Percentiles rank a stretch among this genome's conserved stretches.
These are phyloP conservation scores for Arxiozyma heterogenica DNA, from an alignment of 1,139 yeast species.

Conservation along the genomic window DNA sequence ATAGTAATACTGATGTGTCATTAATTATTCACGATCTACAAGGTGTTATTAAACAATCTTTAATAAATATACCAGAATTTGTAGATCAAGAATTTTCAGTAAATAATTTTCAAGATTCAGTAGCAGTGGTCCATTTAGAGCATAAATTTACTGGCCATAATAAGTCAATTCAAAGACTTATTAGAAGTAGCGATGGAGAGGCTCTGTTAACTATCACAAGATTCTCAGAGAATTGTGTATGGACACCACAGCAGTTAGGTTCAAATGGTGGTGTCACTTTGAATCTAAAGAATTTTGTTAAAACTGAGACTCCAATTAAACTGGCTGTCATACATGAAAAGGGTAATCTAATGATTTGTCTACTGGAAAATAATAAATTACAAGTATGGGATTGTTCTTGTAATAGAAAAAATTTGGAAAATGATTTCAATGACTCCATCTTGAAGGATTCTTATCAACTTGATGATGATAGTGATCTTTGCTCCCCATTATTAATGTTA, in stretches of 20 bases:
- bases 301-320: conserved; percentile 35
- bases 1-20: conserved; percentile 31
- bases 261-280: conserved; percentile 27
- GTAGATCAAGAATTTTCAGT: conserved; percentile 17
- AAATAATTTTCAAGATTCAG: conserved; percentile 5
- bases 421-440: conserved; percentile 17
- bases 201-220: conserved; percentile 46
- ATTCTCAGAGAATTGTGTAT: conserved; percentile 51
- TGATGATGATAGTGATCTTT: conserved; percentile 9
- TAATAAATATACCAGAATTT: conserved; percentile 34
- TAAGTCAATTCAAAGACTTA: conserved; percentile 61
- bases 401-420: conserved; percentile 4
- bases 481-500: conserved; percentile 36
- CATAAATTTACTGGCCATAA: conserved; percentile 76
- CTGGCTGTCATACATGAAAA: conserved; percentile 47
- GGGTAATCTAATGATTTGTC: conserved; percentile 42
- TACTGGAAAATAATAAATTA: conserved; percentile 35
- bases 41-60: conserved; percentile 42
- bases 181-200: conserved; percentile 56
- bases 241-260: conserved; percentile 38
- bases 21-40: conserved; percentile 42
- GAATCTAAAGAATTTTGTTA: conserved; percentile 28
- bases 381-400: conserved; percentile 56
- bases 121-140: conserved; percentile 26
- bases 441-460: conserved; percentile 12